Base-by-base conservation (phyloP, 345 rosid genomes). In the Pistacia atlantica region DNA sequence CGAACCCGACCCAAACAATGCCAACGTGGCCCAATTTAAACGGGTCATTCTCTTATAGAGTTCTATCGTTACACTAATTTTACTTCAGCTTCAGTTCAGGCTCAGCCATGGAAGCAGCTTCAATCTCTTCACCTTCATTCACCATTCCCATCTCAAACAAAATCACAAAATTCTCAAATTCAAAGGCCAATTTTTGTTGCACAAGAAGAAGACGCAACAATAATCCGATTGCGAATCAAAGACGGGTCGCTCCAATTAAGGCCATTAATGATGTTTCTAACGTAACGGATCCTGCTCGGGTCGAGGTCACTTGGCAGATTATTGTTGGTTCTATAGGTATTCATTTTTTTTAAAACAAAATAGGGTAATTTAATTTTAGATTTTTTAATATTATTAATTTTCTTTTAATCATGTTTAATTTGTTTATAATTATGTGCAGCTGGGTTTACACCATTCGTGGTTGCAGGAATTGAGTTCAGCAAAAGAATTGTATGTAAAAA, bases 381-480 rank as follows among this genome's bases (percentile, higher is more conserved):
- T 25, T 25, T 25, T 11, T 28, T 3, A 5, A 11, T 58, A 54
- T 55, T 7, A 3, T 22, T 61, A 7, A 25, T 45, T 63, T 61
- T 51, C 0, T 4, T 52, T 31, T 31, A 31, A 31, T 31, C 33
- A 31, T 31, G 33, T 31, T 31, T 31, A 31, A 31, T 22, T 42
- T 38, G 9, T 6, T 48, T 20, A 18, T 45, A 28, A 3, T 42
- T 42, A 42, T 11, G 10, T 76, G 90, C 93, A 94, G 97, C 97
- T 79, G 97, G 96, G 60, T 79, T 89, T 71, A 73, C 84, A 38
- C 98, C 97, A 4, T 94, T 94, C 66, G 86, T 87, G 37, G 94
- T 92, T 14, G 98, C 97, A 14, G 99, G 96, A 75, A 84, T 95
- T 73, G 99, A 93, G 71, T 95, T 95, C 90, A 85, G 93, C 89